Conservation (phyloP, 352 stramenopile species). For the Saprolegnia diclina region DNA sequence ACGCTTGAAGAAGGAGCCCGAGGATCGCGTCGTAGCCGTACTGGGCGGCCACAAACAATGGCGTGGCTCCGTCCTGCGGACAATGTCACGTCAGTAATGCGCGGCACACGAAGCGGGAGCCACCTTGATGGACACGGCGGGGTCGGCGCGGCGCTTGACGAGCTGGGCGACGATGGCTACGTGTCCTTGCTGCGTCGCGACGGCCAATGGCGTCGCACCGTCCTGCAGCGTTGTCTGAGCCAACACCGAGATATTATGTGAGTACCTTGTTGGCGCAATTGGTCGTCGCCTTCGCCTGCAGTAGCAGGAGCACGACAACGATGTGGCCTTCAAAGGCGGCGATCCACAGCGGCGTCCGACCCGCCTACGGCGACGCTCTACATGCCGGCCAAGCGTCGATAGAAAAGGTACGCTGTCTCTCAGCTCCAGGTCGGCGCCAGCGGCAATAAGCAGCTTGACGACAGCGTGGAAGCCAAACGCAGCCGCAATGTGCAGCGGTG, state of each 20-base stretch:
- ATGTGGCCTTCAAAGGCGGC: constrained; percentile 2
- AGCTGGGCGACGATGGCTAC: constrained; percentile 1
- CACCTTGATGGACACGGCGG: background rate
- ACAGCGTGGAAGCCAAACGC: constrained; percentile 15
- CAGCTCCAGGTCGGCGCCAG: background rate
- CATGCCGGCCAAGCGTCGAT: too few species aligned
- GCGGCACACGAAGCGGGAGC: background rate
- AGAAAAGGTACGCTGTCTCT: background rate
- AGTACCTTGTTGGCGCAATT: constrained; percentile 3
- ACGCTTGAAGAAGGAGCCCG: background rate
- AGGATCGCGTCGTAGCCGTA: background rate
- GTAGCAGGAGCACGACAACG: background rate
- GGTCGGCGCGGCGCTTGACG: background rate
- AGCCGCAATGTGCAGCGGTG: constrained; percentile 16
- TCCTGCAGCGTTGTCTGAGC: constrained; percentile 1
- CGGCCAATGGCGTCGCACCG: background rate
- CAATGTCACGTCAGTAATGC: background rate
- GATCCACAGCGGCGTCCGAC: constrained; percentile 1
- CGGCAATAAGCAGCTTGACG: constrained; percentile 1
- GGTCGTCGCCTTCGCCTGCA: background rate
- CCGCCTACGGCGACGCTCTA: background rate
- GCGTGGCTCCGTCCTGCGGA: background rate
- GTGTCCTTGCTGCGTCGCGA: constrained; percentile 1
- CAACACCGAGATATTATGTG: background rate
- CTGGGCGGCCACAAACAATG: constrained; percentile 3